Evolutionary conservation across 257 asterid genomes (phyloP).

Genomic region (Prunella vulgaris): DNA sequence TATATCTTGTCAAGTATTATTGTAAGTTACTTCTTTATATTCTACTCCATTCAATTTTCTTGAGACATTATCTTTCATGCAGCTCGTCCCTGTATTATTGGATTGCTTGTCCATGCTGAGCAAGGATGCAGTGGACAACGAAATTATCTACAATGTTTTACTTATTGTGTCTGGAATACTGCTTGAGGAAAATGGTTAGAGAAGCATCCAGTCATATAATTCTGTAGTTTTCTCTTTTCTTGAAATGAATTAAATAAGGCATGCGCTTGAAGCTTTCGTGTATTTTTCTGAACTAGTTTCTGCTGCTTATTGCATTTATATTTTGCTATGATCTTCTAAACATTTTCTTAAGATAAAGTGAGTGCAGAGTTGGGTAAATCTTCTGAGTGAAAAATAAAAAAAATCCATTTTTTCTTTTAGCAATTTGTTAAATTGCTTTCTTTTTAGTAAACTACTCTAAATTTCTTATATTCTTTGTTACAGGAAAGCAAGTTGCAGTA

Average conservation of each 20-base stretch:
- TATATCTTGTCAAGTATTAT: slow-evolving; percentile 9
- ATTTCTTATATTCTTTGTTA: slow-evolving; percentile 15
- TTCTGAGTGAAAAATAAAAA: not conserved
- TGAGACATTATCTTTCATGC: slow-evolving; percentile 32
- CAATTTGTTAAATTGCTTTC: slow-evolving; percentile 6
- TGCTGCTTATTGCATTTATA: not conserved
- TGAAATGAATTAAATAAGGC: slow-evolving; percentile 1
- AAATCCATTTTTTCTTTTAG: not conserved
- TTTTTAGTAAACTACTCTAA: slow-evolving; percentile 11
- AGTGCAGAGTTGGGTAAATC: not conserved
- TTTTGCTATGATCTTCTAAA: not conserved
- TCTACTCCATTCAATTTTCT: slow-evolving; percentile 5
- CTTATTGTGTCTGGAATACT: slow-evolving; percentile 76
- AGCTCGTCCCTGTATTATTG: slow-evolving; percentile 73
- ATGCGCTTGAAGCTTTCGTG: not conserved
- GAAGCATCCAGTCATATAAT: not conserved
- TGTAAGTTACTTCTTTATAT: not conserved
- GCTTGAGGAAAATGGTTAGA: slow-evolving; percentile 71
- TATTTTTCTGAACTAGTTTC: not conserved
- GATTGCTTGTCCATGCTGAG: slow-evolving; percentile 61
- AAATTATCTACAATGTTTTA: slow-evolving; percentile 55
- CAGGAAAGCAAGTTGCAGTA: slow-evolving; percentile 67
- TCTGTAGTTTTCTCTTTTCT: slow-evolving; percentile 4
- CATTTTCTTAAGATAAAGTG: not conserved
- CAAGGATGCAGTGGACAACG: slow-evolving; percentile 51